Conservation (phyloP, 768 basidiomycete species). For the Porpolomopsis calyptriformis region DNA sequence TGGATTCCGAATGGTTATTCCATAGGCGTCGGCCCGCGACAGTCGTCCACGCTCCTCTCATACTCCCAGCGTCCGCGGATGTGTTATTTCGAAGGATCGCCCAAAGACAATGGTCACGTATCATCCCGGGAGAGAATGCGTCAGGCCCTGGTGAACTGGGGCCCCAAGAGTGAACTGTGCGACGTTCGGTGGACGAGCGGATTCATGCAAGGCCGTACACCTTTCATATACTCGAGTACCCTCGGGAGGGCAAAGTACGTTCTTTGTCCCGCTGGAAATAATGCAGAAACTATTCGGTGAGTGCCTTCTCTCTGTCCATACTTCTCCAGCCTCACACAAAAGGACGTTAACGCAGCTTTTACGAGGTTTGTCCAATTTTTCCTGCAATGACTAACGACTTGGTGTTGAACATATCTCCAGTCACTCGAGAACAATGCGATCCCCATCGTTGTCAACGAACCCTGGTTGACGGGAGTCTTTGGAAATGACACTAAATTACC, state of each 20-base stretch:
- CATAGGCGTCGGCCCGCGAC: constrained; percentile 2
- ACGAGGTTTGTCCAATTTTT: constrained; percentile 1
- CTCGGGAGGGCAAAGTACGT: constrained; percentile 4
- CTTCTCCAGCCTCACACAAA: not conserved
- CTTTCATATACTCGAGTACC: not conserved
- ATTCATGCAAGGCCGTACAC: constrained; percentile 1
- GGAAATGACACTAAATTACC: not conserved
- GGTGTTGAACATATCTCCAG: not conserved
- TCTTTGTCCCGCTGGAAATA: constrained; percentile 3
- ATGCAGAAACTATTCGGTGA: constrained; percentile 5
- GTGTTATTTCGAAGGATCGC: constrained; percentile 6
- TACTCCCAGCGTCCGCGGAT: not conserved
- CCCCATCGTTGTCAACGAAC: constrained; percentile 4
- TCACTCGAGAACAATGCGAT: constrained; percentile 5
- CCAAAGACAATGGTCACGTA: constrained; percentile 2
- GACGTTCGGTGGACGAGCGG: constrained; percentile 1
- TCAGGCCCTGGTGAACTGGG: constrained; percentile 1
- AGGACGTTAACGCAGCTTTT: constrained; percentile 1
- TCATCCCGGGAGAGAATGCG: constrained; percentile 3
- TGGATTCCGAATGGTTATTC: constrained; percentile 6
- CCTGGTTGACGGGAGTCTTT: constrained; percentile 1
- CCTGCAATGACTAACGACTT: not conserved
- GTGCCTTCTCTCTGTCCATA: not conserved
- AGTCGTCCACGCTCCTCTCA: constrained; percentile 1
- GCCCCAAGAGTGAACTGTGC: not conserved